These are phyloP conservation scores for Gloeophyllum trabeum DNA, from an alignment of 768 basidiomycete genomes.

Conservation along the genomic window DNA sequence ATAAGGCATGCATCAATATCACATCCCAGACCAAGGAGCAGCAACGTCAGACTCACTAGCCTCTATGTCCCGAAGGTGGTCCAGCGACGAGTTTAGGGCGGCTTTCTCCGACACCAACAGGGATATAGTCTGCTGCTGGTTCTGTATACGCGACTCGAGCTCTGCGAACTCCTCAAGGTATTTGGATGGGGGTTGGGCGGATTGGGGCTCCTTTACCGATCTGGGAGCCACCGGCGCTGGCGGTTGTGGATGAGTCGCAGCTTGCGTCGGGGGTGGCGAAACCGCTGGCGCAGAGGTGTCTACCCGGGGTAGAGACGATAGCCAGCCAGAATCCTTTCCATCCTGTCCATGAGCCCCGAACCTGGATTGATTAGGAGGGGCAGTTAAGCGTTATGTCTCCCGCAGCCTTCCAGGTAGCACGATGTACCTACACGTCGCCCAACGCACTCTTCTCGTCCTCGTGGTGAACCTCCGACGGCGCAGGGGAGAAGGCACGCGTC, in stretches of 20 bases:
- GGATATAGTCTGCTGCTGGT: constrained; percentile 64
- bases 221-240: constrained; percentile 2
- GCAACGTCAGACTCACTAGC: neutral
- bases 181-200: constrained; percentile 8
- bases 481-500: constrained; percentile 14
- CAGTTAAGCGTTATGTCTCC: too few species aligned
- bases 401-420: constrained; percentile 2
- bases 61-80: neutral
- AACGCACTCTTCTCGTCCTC: constrained; percentile 28
- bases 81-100: constrained; percentile 30
- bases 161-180: constrained; percentile 11
- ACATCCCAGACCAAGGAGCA: neutral
- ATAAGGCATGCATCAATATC: constrained; percentile 1
- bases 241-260: constrained; percentile 5
- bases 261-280: constrained; percentile 19
- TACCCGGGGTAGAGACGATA: constrained; percentile 44
- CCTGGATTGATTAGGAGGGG: constrained; percentile 1
- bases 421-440: constrained; percentile 52
- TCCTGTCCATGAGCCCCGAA: constrained; percentile 18
- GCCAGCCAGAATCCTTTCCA: constrained; percentile 34
- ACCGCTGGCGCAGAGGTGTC: constrained; percentile 17
- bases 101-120: constrained; percentile 70
- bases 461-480: constrained; percentile 10
- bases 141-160: constrained; percentile 28
- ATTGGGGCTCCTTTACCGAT: constrained; percentile 10